Conservation (phyloP, 176 grass and related monocot species). For the Coix lacrymajobi region DNA sequence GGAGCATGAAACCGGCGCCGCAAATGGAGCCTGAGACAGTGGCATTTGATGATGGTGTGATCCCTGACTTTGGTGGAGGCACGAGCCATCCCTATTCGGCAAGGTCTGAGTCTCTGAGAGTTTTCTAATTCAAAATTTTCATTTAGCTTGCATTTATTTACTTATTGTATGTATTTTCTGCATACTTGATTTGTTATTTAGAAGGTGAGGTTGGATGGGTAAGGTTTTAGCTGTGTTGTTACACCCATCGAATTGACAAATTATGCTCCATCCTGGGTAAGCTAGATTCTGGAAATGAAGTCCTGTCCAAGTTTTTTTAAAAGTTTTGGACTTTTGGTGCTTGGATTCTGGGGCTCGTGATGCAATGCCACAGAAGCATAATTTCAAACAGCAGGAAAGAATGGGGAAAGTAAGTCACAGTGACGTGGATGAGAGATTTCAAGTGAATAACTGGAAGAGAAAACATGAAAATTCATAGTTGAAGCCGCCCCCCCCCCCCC, state of each 20-base stretch:
- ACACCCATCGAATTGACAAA: neutral
- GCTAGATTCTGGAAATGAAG: neutral
- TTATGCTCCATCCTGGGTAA: neutral
- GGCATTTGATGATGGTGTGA: slow-evolving; percentile 40
- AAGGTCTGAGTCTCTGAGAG: neutral
- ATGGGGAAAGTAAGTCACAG: neutral
- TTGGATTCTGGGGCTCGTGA: neutral
- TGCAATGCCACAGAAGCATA: neutral
- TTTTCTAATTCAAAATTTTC: neutral
- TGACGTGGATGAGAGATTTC: neutral
- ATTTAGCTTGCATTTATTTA: neutral
- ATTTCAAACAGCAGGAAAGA: neutral
- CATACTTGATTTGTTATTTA: neutral
- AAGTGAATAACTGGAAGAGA: neutral
- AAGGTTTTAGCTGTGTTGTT: neutral
- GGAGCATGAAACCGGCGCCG: neutral
- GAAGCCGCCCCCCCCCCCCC: neutral
- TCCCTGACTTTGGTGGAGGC: slow-evolving; percentile 41
- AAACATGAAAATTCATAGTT: neutral
- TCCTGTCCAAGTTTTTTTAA: neutral
- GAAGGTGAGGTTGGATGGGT: neutral
- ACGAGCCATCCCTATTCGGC: neutral
- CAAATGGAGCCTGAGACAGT: neutral
- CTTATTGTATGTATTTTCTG: neutral
- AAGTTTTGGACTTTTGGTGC: neutral